Evolutionary conservation across 176 grass and related monocot species (phyloP).

Genomic region (Luzula sylvatica): DNA sequence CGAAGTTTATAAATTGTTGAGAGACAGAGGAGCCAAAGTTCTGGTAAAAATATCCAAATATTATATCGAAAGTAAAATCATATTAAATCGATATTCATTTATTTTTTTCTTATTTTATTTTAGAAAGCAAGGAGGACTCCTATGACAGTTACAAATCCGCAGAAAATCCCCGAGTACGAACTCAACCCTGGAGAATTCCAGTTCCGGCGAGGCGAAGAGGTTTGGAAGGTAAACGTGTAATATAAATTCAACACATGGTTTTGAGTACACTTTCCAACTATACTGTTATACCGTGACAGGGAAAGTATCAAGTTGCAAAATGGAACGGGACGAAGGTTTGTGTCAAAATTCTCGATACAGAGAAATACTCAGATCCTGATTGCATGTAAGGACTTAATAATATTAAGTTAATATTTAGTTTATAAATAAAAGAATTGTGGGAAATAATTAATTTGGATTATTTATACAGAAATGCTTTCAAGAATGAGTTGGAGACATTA

Average conservation of each 20-base stretch:
- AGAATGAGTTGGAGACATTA: slow-evolving; percentile 44
- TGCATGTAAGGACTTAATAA: slow-evolving; percentile 47
- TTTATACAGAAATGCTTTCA: slow-evolving; percentile 51
- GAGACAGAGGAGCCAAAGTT: slow-evolving; percentile 60
- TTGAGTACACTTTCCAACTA: not conserved
- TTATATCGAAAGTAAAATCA: too few species aligned
- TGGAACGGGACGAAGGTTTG: slow-evolving; percentile 94
- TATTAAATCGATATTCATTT: too few species aligned
- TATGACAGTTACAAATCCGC: slow-evolving; percentile 49
- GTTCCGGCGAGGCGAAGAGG: slow-evolving; percentile 72
- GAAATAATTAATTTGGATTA: too few species aligned
- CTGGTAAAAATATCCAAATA: slow-evolving; percentile 31
- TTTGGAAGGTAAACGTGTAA: slow-evolving; percentile 33
- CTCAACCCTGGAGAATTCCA: slow-evolving; percentile 68
- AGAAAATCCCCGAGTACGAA: slow-evolving; percentile 84
- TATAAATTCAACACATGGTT: too few species aligned
- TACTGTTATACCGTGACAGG: slow-evolving; percentile 35
- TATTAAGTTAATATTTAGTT: too few species aligned
- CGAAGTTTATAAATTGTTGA: slow-evolving; percentile 68
- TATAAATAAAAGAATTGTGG: too few species aligned
- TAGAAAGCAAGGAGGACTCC: slow-evolving; percentile 70
- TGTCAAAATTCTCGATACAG: slow-evolving; percentile 96
- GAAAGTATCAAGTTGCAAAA: slow-evolving; percentile 72
- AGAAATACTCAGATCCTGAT: slow-evolving; percentile 43
- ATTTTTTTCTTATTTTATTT: not conserved